Evolutionary conservation across 176 grass and related monocot genomes (phyloP).

Genomic region (Elymus sibiricus): DNA sequence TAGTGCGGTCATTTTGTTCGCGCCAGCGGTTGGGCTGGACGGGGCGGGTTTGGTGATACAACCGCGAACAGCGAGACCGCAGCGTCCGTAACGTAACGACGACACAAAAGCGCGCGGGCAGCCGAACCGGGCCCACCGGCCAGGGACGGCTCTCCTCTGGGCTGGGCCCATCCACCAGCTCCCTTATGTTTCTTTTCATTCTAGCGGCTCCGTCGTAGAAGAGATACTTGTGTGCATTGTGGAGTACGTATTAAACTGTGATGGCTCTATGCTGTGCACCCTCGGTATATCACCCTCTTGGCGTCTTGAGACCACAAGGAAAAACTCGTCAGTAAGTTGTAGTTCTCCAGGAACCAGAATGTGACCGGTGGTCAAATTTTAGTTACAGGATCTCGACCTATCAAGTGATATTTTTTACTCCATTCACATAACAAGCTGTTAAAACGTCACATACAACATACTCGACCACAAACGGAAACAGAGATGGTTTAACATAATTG

Average conservation of each 20-base stretch:
- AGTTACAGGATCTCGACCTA: background rate
- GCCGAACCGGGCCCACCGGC: background rate
- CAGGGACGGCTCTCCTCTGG: background rate
- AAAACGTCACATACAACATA: no score
- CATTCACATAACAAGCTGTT: no score
- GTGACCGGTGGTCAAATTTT: background rate
- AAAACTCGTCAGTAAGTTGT: no score
- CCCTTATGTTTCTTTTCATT: background rate
- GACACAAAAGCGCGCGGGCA: background rate
- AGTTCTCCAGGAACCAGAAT: background rate
- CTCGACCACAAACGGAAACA: no score
- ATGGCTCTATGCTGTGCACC: background rate
- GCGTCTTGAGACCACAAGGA: background rate
- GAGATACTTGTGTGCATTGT: background rate
- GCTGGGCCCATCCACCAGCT: constrained; percentile 1
- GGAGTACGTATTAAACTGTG: background rate
- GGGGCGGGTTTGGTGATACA: background rate
- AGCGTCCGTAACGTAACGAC: constrained; percentile 30
- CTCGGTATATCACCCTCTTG: background rate
- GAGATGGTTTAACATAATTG: no score
- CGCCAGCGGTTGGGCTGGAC: background rate
- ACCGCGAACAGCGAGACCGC: background rate
- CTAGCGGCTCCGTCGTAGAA: background rate
- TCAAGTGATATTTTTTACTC: background rate
- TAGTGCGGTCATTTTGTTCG: background rate